These are phyloP conservation scores for Endothia cerciana DNA, from an alignment of 2,329 filamentous ascomycete species.

Conservation along the genomic window DNA sequence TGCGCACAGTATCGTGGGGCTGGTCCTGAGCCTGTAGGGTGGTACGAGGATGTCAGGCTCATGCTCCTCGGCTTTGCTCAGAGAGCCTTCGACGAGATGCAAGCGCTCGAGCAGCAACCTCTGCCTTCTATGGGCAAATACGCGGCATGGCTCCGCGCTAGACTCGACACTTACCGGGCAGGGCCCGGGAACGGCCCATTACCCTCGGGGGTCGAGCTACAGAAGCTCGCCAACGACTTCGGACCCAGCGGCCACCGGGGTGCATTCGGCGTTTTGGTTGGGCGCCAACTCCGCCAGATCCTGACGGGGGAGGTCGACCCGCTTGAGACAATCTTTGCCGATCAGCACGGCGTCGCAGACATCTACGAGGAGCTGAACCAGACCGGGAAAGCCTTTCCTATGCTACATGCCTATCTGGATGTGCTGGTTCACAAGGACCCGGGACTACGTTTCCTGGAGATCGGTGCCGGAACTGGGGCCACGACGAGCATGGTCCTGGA, in stretches of 20 bases:
- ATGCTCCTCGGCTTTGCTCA: neutral
- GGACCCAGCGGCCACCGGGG: neutral
- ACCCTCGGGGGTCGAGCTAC: neutral
- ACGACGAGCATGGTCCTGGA: slow-evolving; percentile 2
- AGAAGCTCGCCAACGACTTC: neutral
- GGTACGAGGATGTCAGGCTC: neutral
- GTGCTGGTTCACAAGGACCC: slow-evolving; percentile 6
- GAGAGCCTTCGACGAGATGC: neutral
- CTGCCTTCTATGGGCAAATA: slow-evolving; percentile 1
- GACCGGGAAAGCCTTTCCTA: slow-evolving; percentile 7
- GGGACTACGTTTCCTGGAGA: neutral
- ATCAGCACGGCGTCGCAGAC: neutral
- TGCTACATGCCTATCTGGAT: slow-evolving; percentile 5
- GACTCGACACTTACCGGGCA: neutral
- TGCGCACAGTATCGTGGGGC: neutral
- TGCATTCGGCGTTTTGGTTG: neutral
- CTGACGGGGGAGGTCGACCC: slow-evolving; percentile 2
- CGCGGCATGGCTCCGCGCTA: neutral
- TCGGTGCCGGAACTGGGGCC: neutral
- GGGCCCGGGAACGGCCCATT: neutral
- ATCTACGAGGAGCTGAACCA: slow-evolving; percentile 2
- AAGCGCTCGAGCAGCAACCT: neutral
- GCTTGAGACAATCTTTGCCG: neutral
- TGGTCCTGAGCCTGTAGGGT: neutral
- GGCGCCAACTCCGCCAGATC: neutral